A percentile compares a stretch with the other conserved stretches of the same genome.
Evolutionary conservation across 2,329 filamentous ascomycete species (phyloP).

Genomic region (Metarhizium humberi): DNA sequence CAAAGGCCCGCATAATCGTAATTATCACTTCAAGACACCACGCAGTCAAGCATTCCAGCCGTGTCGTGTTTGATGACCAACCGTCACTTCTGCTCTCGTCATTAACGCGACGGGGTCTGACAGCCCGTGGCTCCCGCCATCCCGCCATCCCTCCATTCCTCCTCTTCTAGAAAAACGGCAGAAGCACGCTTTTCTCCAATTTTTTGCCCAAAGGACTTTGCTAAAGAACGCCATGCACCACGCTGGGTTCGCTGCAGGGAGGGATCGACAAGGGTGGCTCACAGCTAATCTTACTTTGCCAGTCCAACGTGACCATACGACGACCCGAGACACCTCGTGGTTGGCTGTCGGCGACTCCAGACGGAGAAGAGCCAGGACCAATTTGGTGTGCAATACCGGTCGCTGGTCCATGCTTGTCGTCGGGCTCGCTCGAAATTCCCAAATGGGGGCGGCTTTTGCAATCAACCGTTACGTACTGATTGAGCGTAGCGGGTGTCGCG

Average conservation of each 20-base stretch:
- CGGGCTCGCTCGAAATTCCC: neutral
- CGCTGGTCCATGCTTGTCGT: conserved; percentile 1
- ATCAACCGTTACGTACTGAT: neutral
- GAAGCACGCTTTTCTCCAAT: conserved; percentile 12
- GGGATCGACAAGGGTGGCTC: conserved; percentile 1
- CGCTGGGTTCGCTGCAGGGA: conserved; percentile 1
- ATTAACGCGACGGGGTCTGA: neutral
- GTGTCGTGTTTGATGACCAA: neutral
- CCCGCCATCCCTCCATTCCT: neutral
- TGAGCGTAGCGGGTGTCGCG: conserved; percentile 4
- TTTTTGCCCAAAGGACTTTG: neutral
- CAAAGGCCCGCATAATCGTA: no score
- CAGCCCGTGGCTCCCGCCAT: neutral
- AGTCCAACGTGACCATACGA: conserved; percentile 8
- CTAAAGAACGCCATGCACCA: neutral
- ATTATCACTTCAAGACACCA: neutral
- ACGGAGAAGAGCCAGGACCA: conserved; percentile 2
- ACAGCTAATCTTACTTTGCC: conserved; percentile 3
- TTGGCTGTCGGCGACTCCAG: conserved; percentile 11
- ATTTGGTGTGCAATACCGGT: neutral
- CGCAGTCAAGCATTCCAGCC: neutral
- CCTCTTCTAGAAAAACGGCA: conserved; percentile 22
- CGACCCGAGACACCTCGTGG: conserved; percentile 6
- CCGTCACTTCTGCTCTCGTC: neutral
- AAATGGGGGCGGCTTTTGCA: conserved; percentile 1